phyloP scores from a whole-genome alignment of 2,329 filamentous ascomycete species.

The Epichloe hybrida region DNA sequence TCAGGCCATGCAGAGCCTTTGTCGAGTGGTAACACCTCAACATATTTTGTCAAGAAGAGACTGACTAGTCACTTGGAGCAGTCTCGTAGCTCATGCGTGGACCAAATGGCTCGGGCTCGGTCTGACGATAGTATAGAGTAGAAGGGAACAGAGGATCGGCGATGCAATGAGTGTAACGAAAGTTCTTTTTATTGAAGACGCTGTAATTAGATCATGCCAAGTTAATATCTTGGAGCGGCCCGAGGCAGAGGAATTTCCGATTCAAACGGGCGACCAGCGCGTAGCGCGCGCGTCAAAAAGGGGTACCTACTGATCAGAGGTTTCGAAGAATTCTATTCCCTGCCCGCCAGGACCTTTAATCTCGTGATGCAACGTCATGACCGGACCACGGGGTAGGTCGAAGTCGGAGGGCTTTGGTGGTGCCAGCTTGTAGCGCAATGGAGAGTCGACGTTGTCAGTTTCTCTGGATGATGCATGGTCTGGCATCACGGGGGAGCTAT shows the following conservation, averaged over 20 bases:
- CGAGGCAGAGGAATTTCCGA: too few species aligned
- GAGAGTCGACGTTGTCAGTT: slow-evolving; percentile 29
- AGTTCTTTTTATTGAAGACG: slow-evolving; percentile 56
- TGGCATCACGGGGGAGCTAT: slow-evolving; percentile 44
- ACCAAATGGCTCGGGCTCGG: slow-evolving; percentile 71
- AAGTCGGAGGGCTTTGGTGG: slow-evolving; percentile 50
- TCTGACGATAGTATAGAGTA: slow-evolving; percentile 77
- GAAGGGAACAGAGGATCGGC: slow-evolving; percentile 79
- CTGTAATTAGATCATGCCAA: slow-evolving; percentile 21
- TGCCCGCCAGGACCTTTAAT: slow-evolving; percentile 35
- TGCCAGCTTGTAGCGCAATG: slow-evolving; percentile 49
- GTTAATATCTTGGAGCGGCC: too few species aligned
- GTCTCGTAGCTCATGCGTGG: slow-evolving; percentile 87
- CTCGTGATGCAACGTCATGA: slow-evolving; percentile 43
- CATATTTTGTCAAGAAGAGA: slow-evolving; percentile 72
- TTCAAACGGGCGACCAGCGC: not conserved
- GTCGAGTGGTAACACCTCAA: slow-evolving; percentile 68
- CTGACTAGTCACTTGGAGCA: too few species aligned
- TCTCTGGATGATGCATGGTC: slow-evolving; percentile 35
- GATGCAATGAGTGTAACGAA: slow-evolving; percentile 82
- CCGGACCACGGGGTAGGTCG: slow-evolving; percentile 41
- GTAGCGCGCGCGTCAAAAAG: too few species aligned
- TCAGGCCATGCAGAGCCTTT: slow-evolving; percentile 88
- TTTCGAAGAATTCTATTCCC: slow-evolving; percentile 45
- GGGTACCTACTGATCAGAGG: slow-evolving; percentile 45